phyloP scores from a whole-genome alignment of 805 yeast species.

The Candida sphagnicola region DNA sequence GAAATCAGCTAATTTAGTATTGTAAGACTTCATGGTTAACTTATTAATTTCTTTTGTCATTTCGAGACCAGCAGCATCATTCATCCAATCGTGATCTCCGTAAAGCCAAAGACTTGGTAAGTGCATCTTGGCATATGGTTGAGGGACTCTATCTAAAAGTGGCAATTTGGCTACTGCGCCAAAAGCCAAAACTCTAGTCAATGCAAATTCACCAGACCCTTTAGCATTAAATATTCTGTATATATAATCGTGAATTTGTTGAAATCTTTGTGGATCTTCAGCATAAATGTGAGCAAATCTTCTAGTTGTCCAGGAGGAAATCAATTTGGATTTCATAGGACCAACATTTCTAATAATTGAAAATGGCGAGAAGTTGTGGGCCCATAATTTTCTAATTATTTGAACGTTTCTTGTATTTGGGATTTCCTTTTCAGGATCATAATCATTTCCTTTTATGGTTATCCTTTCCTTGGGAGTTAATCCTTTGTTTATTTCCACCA shows the following conservation, averaged over 20 bases:
- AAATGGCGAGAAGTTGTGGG: conserved; percentile 52
- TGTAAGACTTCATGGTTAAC: conserved; percentile 26
- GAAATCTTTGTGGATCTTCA: conserved; percentile 26
- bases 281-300: conserved; percentile 40
- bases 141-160: conserved; percentile 47
- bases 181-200: conserved; percentile 56
- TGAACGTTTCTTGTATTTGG: conserved; percentile 21
- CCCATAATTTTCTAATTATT: conserved; percentile 46
- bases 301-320: conserved; percentile 51
- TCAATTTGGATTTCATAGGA: conserved; percentile 49
- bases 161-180: conserved; percentile 60
- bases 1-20: conserved; percentile 25
- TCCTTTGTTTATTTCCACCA: conserved; percentile 11
- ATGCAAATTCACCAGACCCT: conserved; percentile 64
- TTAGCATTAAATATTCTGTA: conserved; percentile 49
- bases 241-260: conserved; percentile 50
- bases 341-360: conserved; percentile 46
- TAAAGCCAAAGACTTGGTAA: conserved; percentile 57
- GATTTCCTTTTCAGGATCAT: conserved; percentile 7
- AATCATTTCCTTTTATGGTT: conserved; percentile 14
- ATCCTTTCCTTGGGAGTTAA: conserved; percentile 22
- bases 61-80: conserved; percentile 52
- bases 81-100: conserved; percentile 75
- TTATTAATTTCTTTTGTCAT: conserved; percentile 29
- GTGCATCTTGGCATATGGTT: conserved; percentile 33